phyloP scores from a whole-genome alignment of 495 filamentous ascomycete genomes.

The Penicillium coprophilum region DNA sequence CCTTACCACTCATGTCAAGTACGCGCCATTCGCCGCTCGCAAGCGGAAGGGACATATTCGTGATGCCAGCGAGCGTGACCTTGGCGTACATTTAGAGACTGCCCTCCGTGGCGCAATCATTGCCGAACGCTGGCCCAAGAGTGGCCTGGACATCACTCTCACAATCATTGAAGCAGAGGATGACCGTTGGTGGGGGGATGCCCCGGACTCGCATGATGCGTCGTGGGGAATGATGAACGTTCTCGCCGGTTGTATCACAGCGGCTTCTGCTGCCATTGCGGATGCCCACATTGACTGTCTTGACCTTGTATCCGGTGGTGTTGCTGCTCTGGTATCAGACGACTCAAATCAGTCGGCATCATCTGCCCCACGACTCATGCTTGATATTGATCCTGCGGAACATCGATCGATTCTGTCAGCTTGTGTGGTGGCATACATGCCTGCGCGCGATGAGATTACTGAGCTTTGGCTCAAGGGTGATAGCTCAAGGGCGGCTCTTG shows the following conservation, averaged over 20 bases:
- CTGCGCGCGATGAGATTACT: slow-evolving; percentile 84
- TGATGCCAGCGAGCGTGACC: slow-evolving; percentile 82
- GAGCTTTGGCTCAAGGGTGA: slow-evolving; percentile 91
- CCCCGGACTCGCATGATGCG: slow-evolving; percentile 45
- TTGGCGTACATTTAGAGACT: slow-evolving; percentile 86
- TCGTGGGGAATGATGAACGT: slow-evolving; percentile 86
- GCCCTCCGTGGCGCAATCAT: slow-evolving; percentile 87
- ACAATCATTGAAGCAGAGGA: slow-evolving; percentile 91
- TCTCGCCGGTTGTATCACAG: slow-evolving; percentile 87
- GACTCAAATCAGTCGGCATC: slow-evolving; percentile 33
- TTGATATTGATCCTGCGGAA: slow-evolving; percentile 84
- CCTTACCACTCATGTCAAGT: slow-evolving; percentile 90
- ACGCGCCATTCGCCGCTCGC: slow-evolving; percentile 86
- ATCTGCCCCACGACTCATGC: slow-evolving; percentile 54
- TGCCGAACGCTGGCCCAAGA: slow-evolving; percentile 94
- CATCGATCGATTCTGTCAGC: slow-evolving; percentile 68
- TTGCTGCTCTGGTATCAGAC: slow-evolving; percentile 71
- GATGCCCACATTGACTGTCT: slow-evolving; percentile 97
- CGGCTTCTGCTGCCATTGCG: slow-evolving; percentile 89
- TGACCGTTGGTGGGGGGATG: slow-evolving; percentile 62
- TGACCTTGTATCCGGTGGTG: slow-evolving; percentile 84
- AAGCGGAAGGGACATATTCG: slow-evolving; percentile 83
- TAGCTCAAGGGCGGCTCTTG: slow-evolving; percentile 41
- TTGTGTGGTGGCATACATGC: slow-evolving; percentile 88
- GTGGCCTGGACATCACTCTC: slow-evolving; percentile 85